These are phyloP conservation scores for Ilex paraguariensis DNA, from an alignment of 305 asterid genomes.

Conservation along the genomic window DNA sequence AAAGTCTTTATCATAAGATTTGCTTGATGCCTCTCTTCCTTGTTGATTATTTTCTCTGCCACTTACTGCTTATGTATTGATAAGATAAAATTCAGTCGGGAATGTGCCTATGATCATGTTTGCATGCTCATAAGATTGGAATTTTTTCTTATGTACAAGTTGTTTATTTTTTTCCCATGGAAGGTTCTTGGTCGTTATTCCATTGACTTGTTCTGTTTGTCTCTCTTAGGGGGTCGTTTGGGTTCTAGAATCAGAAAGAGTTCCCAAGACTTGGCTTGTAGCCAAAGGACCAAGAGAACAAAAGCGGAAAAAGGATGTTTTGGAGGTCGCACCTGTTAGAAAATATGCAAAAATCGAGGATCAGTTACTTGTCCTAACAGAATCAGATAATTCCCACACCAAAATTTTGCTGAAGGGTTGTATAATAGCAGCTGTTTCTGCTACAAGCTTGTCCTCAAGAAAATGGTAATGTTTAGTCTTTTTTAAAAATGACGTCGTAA, in stretches of 20 bases:
- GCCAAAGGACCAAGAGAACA: conserved; percentile 51
- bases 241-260: conserved; percentile 71
- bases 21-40: too few relatives aligned
- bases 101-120: too few relatives aligned
- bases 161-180: too few relatives aligned
- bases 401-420: conserved; percentile 73
- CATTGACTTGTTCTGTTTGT: conserved; percentile 12
- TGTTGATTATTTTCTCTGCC: too few relatives aligned
- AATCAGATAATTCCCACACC: conserved; percentile 53
- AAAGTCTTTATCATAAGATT: too few relatives aligned
- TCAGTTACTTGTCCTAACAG: conserved; percentile 51
- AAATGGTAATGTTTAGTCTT: conserved; percentile 55
- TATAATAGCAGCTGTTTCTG: conserved; percentile 73
- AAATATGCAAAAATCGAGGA: conserved; percentile 60
- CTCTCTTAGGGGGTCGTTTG: conserved; percentile 63
- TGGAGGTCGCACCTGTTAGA: conserved; percentile 68
- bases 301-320: conserved; percentile 53
- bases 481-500: neutral
- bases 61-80: too few relatives aligned
- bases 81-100: too few relatives aligned
- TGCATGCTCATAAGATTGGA: too few relatives aligned
- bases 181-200: neutral
- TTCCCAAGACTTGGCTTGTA: conserved; percentile 38
- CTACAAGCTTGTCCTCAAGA: conserved; percentile 59
- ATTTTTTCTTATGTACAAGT: too few relatives aligned